phyloP scores from a whole-genome alignment of 169 alveolate genomes.

The Toxoplasma gondii region DNA sequence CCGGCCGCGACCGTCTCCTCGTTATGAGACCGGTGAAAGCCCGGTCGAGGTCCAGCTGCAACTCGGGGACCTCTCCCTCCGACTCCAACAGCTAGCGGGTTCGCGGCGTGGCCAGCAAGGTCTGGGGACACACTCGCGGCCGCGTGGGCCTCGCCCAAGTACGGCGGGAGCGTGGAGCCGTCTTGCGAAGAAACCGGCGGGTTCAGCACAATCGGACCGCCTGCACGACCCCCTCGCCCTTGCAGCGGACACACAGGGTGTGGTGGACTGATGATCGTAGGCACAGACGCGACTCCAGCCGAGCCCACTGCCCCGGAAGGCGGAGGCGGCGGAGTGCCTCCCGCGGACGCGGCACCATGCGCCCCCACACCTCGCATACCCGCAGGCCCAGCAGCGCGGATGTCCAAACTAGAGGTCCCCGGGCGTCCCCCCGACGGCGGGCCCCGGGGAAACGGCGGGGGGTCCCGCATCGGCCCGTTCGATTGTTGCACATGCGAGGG shows the following conservation, averaged over 20 bases:
- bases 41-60: background rate
- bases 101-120: background rate
- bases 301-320: background rate
- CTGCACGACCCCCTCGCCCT: background rate
- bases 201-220: background rate
- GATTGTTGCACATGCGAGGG: background rate
- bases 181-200: background rate
- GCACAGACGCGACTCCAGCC: background rate
- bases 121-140: background rate
- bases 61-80: background rate
- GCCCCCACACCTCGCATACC: background rate
- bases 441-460: background rate
- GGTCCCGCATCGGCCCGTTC: background rate
- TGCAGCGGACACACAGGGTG: background rate
- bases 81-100: background rate
- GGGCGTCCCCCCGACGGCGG: background rate
- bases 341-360: background rate
- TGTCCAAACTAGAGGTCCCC: background rate
- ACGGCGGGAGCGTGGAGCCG: background rate
- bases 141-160: background rate
- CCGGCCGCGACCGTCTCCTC: background rate
- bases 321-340: background rate
- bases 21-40: background rate
- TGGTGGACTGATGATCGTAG: background rate
- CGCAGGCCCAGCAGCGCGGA: background rate